Evolutionary conservation across 2,329 filamentous ascomycete species (phyloP), one percentile per base, ranked within the genome.

Genomic region (Aspergillus transmontanensis): DNA sequence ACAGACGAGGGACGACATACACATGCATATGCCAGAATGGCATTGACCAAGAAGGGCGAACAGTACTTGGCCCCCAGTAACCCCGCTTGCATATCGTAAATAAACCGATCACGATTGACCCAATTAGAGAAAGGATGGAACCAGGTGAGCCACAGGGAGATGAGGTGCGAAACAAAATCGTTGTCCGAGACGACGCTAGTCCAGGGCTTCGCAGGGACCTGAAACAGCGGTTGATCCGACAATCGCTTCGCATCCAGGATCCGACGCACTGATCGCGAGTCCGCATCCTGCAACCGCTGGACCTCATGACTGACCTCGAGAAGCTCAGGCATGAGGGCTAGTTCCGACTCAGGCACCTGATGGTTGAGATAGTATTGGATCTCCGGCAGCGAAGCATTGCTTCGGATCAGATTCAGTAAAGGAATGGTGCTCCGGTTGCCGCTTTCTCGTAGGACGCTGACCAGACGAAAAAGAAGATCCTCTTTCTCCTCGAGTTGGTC

Each of bases 11-110:
- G 32, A 19, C n/a, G 23, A 71, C 73, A 58, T 69, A 75, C 73
- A 61, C 69, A 75, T n/a, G 71, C 73, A 28, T 72, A 66, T 11
- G 75, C 69, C 9, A 77, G 63, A 9, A 79, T 74, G 1, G 69
- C 69, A 59, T 78, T 76, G 4, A 79, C 75, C 26, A 78, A 59
- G 10, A 78, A 72, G 6, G 76, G 73, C 11, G 76, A 78, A 57
- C 76, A 78, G 58, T 71, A 76, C 7, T 64, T 62, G 1, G 71
- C 68, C 6, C 65, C 65, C 12, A 71, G 21, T 21, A 73, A 63
- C 5, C 71, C 71, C 19, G 71, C 66, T 61, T 64, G 66, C 77
- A 79, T 79, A 45, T 74, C 75, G 32, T 69, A 65, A 10, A 79
- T 59, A 57, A 79, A 78, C 21, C 74, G 45, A 51, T 73, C 73